Evolutionary conservation across 345 rosid species (phyloP).

Genomic region (Populus deltoides): DNA sequence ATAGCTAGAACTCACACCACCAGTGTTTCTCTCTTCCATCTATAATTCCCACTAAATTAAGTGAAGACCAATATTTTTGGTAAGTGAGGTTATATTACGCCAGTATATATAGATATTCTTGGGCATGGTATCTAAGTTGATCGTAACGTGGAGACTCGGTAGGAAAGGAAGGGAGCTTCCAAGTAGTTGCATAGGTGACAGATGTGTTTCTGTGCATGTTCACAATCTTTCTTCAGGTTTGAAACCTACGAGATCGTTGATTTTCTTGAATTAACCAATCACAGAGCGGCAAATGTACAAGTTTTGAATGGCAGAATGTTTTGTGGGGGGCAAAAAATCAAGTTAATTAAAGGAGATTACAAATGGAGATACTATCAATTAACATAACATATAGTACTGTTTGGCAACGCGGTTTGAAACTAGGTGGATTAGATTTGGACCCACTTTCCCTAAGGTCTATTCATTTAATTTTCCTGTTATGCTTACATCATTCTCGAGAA

Average conservation of each 20-base stretch:
- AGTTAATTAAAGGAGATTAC: not conserved
- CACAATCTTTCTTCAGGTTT: not conserved
- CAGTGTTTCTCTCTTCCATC: not conserved
- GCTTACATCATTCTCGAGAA: slow-evolving; percentile 8
- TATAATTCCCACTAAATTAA: not conserved
- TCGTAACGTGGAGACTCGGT: not conserved
- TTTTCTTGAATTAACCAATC: not conserved
- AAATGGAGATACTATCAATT: not conserved
- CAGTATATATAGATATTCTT: slow-evolving; percentile 15
- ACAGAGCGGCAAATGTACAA: not conserved
- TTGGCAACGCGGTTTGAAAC: slow-evolving; percentile 1
- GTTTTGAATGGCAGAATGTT: not conserved
- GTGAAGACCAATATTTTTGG: no score
- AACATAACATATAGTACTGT: not conserved
- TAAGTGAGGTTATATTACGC: not conserved
- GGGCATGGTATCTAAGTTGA: not conserved
- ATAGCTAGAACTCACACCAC: slow-evolving; percentile 27
- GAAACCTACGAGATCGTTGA: not conserved
- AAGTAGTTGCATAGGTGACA: slow-evolving; percentile 32
- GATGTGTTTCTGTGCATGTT: slow-evolving; percentile 1
- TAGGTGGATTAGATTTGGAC: not conserved
- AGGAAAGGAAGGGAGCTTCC: slow-evolving; percentile 37
- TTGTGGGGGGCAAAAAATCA: not conserved
- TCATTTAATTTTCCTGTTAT: not conserved
- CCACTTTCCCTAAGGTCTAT: not conserved